Evolutionary conservation across 176 grass and related monocot genomes (phyloP), one percentile per base, ranked within the genome.

Genomic region (Juncus inflexus): DNA sequence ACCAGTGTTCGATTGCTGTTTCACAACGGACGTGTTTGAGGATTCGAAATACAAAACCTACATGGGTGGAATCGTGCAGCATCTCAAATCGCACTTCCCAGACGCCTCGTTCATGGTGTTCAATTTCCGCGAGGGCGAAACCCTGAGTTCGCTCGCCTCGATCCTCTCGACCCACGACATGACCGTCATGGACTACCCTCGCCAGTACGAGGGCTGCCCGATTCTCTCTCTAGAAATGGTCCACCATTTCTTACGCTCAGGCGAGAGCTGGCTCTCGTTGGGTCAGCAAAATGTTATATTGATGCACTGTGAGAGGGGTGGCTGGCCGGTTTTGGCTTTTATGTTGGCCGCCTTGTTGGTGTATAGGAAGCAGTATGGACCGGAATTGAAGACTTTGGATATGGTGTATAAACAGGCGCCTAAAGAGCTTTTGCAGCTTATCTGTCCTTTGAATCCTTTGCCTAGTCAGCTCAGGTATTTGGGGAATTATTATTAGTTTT

Each of bases 361-460:
- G 53, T 99, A 99, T 42, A 76, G 85, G 55, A 99, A 99, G 42
- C 94, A 92, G 75, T 99, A 86, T 15, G 65, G 82, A 42, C 82
- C 83, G 61, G 94, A 99, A 52, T 87, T 89, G 58, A 82, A 79
- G 52, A 99, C 94, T 65, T 51, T 99, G 63, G 94, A 99, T 52
- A 99, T 99, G 94, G 81, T 92, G 16, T 99, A 99, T 45, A 99
- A 80, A 77, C 94, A 99, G 83, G 94, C 94, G 3, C 94, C 94
- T 10, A 74, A 73, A 14, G 88, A 92, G 52, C 64, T 97, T 37
- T 67, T 97, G 63, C 94, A 99, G 71, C 52, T 89, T 50, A 65
- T 86, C 15, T 86, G 87, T 40, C 94, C 88, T 1, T 69, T 99
- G 7, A 99, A 99, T 64, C 94, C 94, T 7, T 76, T 99, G 77